Percentiles rank a stretch among this genome's conserved stretches.
phyloP scores from a whole-genome alignment of 1,139 yeast genomes.

The Saccharomyces hybrid region DNA sequence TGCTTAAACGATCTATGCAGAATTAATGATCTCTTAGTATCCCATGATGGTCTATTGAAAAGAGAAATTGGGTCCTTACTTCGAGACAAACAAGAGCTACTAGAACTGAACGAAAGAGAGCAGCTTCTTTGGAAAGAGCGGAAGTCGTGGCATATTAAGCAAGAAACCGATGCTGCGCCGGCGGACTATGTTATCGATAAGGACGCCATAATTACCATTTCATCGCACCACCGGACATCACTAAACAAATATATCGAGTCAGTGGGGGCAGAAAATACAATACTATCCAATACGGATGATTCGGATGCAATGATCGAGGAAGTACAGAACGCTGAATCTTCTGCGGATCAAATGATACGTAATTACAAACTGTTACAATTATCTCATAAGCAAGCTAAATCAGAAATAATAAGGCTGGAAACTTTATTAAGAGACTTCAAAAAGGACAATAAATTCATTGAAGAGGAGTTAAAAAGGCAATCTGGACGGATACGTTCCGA shows the following conservation, averaged over 20 bases:
- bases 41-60: conserved; percentile 24
- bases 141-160: conserved; percentile 11
- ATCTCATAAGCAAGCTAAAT: conserved; percentile 11
- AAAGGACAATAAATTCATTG: conserved; percentile 21
- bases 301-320: neutral
- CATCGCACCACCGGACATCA: conserved; percentile 14
- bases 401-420: conserved; percentile 18
- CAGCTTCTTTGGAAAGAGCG: conserved; percentile 7
- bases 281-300: conserved; percentile 3
- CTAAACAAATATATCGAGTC: conserved; percentile 21
- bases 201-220: conserved; percentile 8
- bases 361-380: conserved; percentile 8
- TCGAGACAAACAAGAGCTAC: conserved; percentile 11
- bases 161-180: neutral
- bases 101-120: conserved; percentile 10
- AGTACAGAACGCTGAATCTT: neutral
- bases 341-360: neutral
- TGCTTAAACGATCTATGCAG: conserved; percentile 24
- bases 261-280: conserved; percentile 22
- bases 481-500: conserved; percentile 10
- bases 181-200: neutral
- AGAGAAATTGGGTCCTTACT: conserved; percentile 14
- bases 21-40: conserved; percentile 21
- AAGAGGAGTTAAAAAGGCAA: conserved; percentile 16
- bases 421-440: conserved; percentile 16